phyloP scores from a whole-genome alignment of 1,284 basidiomycete genomes.

The Trametes versicolor region DNA sequence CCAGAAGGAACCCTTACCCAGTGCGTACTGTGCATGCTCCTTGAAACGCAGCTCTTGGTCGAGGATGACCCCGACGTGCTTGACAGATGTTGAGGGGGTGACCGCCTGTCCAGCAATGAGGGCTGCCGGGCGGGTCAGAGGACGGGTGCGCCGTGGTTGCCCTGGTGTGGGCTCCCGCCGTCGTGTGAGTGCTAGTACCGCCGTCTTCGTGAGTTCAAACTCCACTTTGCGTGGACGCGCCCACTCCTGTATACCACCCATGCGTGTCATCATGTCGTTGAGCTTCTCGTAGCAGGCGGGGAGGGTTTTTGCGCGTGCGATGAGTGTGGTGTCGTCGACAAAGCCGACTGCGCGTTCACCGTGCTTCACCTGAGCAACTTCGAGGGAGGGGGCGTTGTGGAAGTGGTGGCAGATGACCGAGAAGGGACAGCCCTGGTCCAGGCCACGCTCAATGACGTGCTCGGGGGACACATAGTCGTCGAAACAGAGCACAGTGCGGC shows the following conservation, averaged over 20 bases:
- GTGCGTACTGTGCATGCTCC: background rate
- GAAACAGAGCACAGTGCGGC: slow-evolving; percentile 1
- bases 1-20: slow-evolving; percentile 1
- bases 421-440: slow-evolving; percentile 11
- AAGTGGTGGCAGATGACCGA: slow-evolving; percentile 36
- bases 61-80: slow-evolving; percentile 1
- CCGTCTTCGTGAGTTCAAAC: slow-evolving; percentile 7
- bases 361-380: slow-evolving; percentile 9
- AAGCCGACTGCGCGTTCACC: slow-evolving; percentile 36
- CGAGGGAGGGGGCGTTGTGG: slow-evolving; percentile 43
- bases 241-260: slow-evolving; percentile 36
- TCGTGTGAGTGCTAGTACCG: background rate
- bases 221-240: slow-evolving; percentile 24
- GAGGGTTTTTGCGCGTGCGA: background rate
- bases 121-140: background rate
- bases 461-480: slow-evolving; percentile 1
- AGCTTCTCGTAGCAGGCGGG: slow-evolving; percentile 22
- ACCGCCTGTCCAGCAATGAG: background rate
- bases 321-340: slow-evolving; percentile 39
- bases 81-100: background rate
- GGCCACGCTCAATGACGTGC: slow-evolving; percentile 1
- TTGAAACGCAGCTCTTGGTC: slow-evolving; percentile 3
- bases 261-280: slow-evolving; percentile 28
- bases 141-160: background rate
- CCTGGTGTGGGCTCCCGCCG: background rate